These are phyloP conservation scores for Lactarius vividus DNA, from an alignment of 768 basidiomycete species.

Conservation along the genomic window DNA sequence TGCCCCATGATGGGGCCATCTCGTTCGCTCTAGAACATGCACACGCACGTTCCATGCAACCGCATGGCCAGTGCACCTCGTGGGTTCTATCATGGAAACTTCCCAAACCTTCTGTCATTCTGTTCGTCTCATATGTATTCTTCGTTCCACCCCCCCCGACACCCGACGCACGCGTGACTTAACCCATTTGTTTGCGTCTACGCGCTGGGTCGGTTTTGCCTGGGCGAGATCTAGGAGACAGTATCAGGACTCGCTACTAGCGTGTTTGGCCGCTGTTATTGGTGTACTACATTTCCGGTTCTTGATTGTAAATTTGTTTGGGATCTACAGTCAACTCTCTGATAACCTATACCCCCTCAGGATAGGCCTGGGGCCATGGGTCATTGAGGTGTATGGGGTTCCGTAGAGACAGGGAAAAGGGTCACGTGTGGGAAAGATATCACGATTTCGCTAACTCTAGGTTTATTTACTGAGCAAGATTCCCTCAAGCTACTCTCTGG, in stretches of 20 bases:
- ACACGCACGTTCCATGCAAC: neutral
- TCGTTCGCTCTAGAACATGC: neutral
- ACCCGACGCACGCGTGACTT: neutral
- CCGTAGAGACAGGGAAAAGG: no score
- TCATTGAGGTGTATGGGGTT: no score
- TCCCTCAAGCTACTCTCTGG: no score
- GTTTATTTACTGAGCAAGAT: no score
- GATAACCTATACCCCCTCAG: no score
- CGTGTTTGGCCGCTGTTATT: no score
- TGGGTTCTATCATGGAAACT: neutral
- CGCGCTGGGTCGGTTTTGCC: neutral
- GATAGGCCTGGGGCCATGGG: no score
- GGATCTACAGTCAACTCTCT: no score
- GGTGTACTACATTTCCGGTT: no score
- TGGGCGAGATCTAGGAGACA: neutral
- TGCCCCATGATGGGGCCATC: neutral
- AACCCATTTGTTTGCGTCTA: neutral
- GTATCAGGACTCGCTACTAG: neutral
- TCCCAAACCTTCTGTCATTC: neutral
- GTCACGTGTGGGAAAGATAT: no score
- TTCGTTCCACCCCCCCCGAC: slow-evolving; percentile 4
- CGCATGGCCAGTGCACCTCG: neutral
- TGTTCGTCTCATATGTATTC: neutral
- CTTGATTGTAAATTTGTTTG: no score
- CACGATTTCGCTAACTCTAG: no score